Base-by-base conservation (phyloP, 1,284 basidiomycete species). In the Ganoderma sp. region DNA sequence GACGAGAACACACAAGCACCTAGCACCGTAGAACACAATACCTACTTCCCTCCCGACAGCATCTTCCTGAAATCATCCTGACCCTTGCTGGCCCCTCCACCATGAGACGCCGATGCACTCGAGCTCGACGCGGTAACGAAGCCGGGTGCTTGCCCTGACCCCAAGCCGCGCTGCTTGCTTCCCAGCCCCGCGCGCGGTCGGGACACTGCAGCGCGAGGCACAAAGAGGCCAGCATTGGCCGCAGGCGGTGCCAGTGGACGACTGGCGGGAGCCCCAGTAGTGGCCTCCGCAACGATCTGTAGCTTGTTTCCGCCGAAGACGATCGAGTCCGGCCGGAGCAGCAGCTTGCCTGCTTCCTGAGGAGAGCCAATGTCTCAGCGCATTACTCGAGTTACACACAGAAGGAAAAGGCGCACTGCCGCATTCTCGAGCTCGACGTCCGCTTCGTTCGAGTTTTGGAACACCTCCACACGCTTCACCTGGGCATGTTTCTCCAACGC, bases 21-120 rank as follows among this genome's bases (percentile, higher is more conserved):
- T 10, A 32, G 37, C 14, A 52, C 48, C 34, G 39, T 15, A 17
- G 22, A 58, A 56, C 10, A 39, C 34, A 22, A 39, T 10, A 39
- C 45, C 65, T 67, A 78, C 68, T 75, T 73, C 22, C 75, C 74
- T 48, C 79, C 76, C n/a, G 73, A 68, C 65, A 94, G 76, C 90
- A 94, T 91, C 77, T 89, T 93, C 69, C 92, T 83, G 75, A 95
- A 95, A 75, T 94, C 92, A 73, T 94, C 89, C 77, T 94, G 92
- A 2, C 87, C 88, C 77, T 89, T 85, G 66, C 73, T 87, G 48
- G 60, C 56, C 39, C 64, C 59, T 14, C 72, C 62, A n/a, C n/a
- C n/a, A n/a, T 73, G 67, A 12, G 69, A 61, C 14, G 70, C 70
- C 28, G 71, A 43, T 17, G 43, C 34, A 41, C 59, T 25, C 32